Evolutionary conservation across 169 alveolate genomes (phyloP).

Genomic region (Cryptosporidium muris): DNA sequence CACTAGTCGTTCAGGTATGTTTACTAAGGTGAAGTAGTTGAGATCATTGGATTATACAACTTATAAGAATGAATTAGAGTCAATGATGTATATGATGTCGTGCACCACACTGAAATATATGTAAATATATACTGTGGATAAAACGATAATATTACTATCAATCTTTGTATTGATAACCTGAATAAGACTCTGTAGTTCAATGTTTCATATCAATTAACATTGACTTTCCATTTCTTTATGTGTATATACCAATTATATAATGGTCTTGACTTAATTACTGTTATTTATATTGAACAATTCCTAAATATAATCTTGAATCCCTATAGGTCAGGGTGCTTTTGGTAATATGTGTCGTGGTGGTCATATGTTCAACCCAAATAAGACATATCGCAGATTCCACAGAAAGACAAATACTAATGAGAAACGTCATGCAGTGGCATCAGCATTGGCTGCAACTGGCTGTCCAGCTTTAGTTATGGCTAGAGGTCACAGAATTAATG

Average conservation of each 20-base stretch:
- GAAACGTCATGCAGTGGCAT: slow-evolving; percentile 97
- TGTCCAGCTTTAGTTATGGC: slow-evolving; percentile 97
- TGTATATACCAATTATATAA: no score
- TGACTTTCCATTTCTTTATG: not conserved
- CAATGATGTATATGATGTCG: slow-evolving; percentile 69
- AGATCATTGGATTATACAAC: no score
- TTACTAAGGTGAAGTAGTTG: not conserved
- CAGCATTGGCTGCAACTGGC: slow-evolving; percentile 98
- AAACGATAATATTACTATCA: slow-evolving; percentile 42
- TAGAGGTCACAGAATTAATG: slow-evolving; percentile 96
- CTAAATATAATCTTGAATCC: no score
- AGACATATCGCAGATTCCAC: slow-evolving; percentile 98
- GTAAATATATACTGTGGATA: slow-evolving; percentile 23
- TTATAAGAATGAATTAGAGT: no score
- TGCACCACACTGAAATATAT: slow-evolving; percentile 69
- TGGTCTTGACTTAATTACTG: no score
- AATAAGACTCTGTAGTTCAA: not conserved
- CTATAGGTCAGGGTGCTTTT: slow-evolving; percentile 97
- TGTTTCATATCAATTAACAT: not conserved
- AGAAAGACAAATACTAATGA: slow-evolving; percentile 94
- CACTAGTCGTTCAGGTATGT: slow-evolving; percentile 91
- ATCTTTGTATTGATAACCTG: not conserved
- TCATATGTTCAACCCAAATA: slow-evolving; percentile 98
- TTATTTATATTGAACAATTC: no score
- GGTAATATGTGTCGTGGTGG: slow-evolving; percentile 99